Evolutionary conservation across 2,329 filamentous ascomycete genomes (phyloP).

Genomic region (Hymenoscyphus albidus): DNA sequence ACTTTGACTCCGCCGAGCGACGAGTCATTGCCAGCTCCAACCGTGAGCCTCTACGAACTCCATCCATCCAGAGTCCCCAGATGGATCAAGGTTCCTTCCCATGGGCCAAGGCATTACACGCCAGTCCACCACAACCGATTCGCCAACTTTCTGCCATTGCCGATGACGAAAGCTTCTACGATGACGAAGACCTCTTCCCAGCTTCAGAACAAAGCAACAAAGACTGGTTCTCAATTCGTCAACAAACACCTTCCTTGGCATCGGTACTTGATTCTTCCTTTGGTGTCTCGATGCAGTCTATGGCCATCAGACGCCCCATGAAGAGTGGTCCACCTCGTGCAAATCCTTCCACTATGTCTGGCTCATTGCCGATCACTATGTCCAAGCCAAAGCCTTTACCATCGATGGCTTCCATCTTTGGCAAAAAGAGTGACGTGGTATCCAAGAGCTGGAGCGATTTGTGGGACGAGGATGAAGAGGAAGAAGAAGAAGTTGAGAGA

Average conservation of each 20-base stretch:
- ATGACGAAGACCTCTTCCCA: slow-evolving; percentile 77
- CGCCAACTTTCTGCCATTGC: slow-evolving; percentile 86
- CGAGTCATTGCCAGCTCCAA: slow-evolving; percentile 79
- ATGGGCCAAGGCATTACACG: slow-evolving; percentile 87
- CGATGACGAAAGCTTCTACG: slow-evolving; percentile 65
- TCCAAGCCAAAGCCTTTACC: slow-evolving; percentile 65
- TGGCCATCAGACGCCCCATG: slow-evolving; percentile 51
- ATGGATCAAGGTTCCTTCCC: slow-evolving; percentile 82
- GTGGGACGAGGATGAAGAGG: slow-evolving; percentile 91
- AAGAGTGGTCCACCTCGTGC: slow-evolving; percentile 45
- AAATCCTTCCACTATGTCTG: slow-evolving; percentile 57
- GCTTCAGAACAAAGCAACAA: slow-evolving; percentile 65
- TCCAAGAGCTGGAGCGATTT: slow-evolving; percentile 99
- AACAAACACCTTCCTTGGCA: slow-evolving; percentile 74
- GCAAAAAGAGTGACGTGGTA: slow-evolving; percentile 69
- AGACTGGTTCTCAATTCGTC: slow-evolving; percentile 75
- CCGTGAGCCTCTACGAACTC: slow-evolving; percentile 91
- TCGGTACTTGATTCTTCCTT: slow-evolving; percentile 82
- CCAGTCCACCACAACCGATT: slow-evolving; percentile 63
- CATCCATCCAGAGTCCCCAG: slow-evolving; percentile 85
- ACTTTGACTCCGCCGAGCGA: slow-evolving; percentile 83
- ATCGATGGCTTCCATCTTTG: slow-evolving; percentile 69
- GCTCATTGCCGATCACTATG: slow-evolving; percentile 74
- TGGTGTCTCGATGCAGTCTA: slow-evolving; percentile 74
- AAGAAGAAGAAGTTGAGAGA: slow-evolving; percentile 63